Base-by-base conservation (phyloP, 805 yeast genomes). In the fission yeast (Schizosaccharomyces pombe) region DNA sequence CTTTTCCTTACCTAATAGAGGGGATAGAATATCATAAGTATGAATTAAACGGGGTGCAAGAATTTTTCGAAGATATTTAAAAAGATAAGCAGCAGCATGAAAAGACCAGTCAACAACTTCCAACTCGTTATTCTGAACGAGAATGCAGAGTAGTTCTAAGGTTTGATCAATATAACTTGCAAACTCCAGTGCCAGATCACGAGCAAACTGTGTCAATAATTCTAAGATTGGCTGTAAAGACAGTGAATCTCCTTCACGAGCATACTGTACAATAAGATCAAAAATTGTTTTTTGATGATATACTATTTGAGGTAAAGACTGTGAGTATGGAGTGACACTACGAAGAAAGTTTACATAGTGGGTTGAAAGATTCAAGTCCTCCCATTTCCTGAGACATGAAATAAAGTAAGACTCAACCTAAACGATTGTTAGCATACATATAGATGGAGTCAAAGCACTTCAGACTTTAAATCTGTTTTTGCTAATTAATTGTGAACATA, bases 121-220 rank as follows among this genome's bases (percentile, higher is more conserved):
- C 54, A 80, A 72, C 22, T 72, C 65, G 56, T 72, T 68, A 57
- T 75, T 76, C 57, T 77, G 76, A 30, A 83, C 72, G 54, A 84
- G 62, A 0, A 68, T 64, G 3, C 73, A 74, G 47, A 87, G 70
- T 26, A 74, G 60, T 0, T 62, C 59, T 52, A 89, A 66, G 0
- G 85, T 67, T 28, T 67, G 63, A 1, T 68, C 68, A 62, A 85
- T 86, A 62, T 70, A 85, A 6, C 75, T 76, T 70, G 85, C 74
- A 62, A 87, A 91, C 60, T 89, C 97, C 1, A 89, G 80, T 8
- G 95, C 96, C 58, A 89, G 68, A 68, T 89, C 98, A 61, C 85
- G 95, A 43, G 86, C 79, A 60, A 91, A 81, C 62, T 86, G 94
- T 0, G 94, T 76, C 26, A 86, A 64, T 8, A 82, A 67, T 63